Percentiles rank a stretch among this genome's conserved stretches.
Conservation (phyloP, 495 filamentous ascomycete species). For the Bathelium albidoporum region DNA sequence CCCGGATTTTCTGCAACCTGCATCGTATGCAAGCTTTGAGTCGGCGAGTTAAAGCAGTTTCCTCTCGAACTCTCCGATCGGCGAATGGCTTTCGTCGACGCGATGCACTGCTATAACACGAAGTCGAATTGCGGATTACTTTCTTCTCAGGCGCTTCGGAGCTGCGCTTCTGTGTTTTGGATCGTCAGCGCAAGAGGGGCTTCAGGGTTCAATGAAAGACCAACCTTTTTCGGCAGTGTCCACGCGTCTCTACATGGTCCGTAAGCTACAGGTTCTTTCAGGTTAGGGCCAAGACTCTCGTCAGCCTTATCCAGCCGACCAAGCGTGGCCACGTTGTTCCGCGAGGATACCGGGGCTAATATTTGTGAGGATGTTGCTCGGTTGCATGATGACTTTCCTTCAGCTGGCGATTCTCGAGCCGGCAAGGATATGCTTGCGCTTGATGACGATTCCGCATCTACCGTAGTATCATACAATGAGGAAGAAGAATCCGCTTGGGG, state of each 20-base stretch:
- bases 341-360: neutral
- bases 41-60: neutral
- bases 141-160: neutral
- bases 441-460: neutral
- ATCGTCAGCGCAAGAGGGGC: neutral
- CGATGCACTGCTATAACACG: neutral
- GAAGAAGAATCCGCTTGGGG: neutral
- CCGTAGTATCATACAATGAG: neutral
- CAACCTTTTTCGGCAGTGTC: neutral
- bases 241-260: neutral
- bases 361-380: neutral
- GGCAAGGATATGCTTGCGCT: neutral
- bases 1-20: neutral
- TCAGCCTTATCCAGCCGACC: neutral
- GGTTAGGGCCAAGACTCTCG: neutral
- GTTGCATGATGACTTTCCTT: neutral
- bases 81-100: neutral
- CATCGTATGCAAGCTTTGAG: neutral
- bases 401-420: neutral
- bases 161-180: neutral
- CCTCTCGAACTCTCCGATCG: neutral
- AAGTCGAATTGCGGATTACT: neutral
- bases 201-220: neutral
- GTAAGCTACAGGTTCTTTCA: neutral
- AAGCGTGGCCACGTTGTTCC: neutral